phyloP scores from a whole-genome alignment of 805 yeast species.

The Yarrowia sp. region DNA sequence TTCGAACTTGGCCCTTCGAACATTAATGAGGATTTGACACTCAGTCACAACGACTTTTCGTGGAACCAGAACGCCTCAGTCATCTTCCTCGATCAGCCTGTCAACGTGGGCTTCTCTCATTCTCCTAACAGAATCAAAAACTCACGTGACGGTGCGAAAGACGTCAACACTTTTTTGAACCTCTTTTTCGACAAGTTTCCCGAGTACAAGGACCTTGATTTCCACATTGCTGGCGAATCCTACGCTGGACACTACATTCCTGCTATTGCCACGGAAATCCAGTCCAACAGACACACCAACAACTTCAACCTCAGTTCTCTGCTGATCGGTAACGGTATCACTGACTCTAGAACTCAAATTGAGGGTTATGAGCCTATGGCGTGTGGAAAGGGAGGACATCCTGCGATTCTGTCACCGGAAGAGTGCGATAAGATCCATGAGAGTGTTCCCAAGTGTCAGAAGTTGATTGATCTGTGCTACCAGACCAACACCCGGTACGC shows the following conservation, averaged over 20 bases:
- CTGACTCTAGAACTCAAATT: conserved; percentile 82
- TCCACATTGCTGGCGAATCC: conserved; percentile 93
- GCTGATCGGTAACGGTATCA: conserved; percentile 90
- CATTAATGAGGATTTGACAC: conserved; percentile 67
- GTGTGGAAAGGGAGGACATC: conserved; percentile 83
- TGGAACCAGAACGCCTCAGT: conserved; percentile 94
- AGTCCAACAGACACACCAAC: conserved; percentile 55
- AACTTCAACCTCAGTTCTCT: conserved; percentile 75
- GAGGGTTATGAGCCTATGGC: conserved; percentile 90
- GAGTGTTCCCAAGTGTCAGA: conserved; percentile 68
- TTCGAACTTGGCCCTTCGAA: conserved; percentile 92
- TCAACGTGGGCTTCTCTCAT: conserved; percentile 89
- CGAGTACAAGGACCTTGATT: conserved; percentile 60
- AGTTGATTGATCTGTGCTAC: conserved; percentile 72
- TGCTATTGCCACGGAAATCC: conserved; percentile 66
- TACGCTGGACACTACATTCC: conserved; percentile 97
- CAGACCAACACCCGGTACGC: conserved; percentile 65
- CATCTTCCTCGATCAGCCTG: conserved; percentile 92
- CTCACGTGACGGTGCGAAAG: conserved; percentile 85
- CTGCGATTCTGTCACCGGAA: conserved; percentile 69
- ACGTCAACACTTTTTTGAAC: conserved; percentile 82
- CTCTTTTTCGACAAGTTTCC: conserved; percentile 87
- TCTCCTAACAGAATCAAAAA: conserved; percentile 69
- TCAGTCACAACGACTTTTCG: conserved; percentile 79
- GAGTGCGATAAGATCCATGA: conserved; percentile 70